Percentiles rank a stretch among this genome's conserved stretches.
phyloP scores from a whole-genome alignment of 1,284 basidiomycete species.

The Cutaneotrichosporon mucoides region DNA sequence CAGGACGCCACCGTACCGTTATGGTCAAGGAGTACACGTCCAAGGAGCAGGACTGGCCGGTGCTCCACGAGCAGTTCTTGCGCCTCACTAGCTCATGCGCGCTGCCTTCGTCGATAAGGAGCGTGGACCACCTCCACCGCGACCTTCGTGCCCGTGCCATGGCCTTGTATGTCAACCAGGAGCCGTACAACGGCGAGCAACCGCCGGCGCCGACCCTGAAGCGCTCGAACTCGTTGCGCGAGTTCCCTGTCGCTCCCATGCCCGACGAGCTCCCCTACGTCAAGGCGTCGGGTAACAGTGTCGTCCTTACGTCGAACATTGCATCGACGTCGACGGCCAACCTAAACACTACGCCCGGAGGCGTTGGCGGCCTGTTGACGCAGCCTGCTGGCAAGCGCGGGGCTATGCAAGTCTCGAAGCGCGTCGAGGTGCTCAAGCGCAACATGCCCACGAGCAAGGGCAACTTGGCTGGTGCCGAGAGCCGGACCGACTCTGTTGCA shows the following conservation, averaged over 20 bases:
- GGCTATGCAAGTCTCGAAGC: conserved; percentile 47
- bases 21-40: conserved; percentile 55
- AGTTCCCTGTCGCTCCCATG: conserved; percentile 23
- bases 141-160: conserved; percentile 41
- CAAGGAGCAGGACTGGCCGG: conserved; percentile 54
- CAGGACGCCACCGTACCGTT: conserved; percentile 61
- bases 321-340: conserved; percentile 69
- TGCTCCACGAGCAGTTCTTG: conserved; percentile 51
- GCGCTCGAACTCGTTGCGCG: conserved; percentile 32
- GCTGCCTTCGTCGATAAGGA: conserved; percentile 13
- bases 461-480: too few relatives aligned
- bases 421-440: conserved; percentile 48
- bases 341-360: conserved; percentile 36
- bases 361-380: neutral
- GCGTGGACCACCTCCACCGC: conserved; percentile 13
- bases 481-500: conserved; percentile 2
- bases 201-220: conserved; percentile 29
- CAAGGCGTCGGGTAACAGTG: conserved; percentile 94
- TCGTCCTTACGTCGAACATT: conserved; percentile 81
- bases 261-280: conserved; percentile 49
- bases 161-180: conserved; percentile 38
- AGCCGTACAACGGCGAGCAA: conserved; percentile 34
- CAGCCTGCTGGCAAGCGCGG: conserved; percentile 31
- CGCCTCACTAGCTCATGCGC: conserved; percentile 27
- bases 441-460: conserved; percentile 22